Percentiles rank a stretch among this genome's conserved stretches.
These are phyloP conservation scores for Aspergillus mulundensis DNA, from an alignment of 495 filamentous ascomycete genomes.

Conservation along the genomic window DNA sequence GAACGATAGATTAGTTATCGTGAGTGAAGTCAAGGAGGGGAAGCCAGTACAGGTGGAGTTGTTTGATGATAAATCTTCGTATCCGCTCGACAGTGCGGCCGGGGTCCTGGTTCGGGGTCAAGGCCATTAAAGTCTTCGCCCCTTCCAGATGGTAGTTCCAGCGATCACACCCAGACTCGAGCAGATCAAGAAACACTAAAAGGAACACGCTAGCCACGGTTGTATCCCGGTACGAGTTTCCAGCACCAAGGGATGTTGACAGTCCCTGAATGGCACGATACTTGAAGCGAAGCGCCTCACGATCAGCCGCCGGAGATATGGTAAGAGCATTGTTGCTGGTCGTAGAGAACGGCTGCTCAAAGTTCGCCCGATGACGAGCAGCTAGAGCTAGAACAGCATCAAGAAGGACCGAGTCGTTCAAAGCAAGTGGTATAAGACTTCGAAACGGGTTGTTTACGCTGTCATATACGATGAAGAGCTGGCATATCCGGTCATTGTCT, in stretches of 20 bases:
- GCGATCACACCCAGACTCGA: slow-evolving; percentile 47
- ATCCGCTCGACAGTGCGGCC: slow-evolving; percentile 22
- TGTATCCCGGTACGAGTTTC: slow-evolving; percentile 23
- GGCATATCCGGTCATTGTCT: slow-evolving; percentile 49
- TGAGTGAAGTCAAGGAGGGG: neutral
- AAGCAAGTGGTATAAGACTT: slow-evolving; percentile 42
- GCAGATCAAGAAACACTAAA: slow-evolving; percentile 51
- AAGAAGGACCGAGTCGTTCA: slow-evolving; percentile 39
- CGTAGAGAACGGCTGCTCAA: slow-evolving; percentile 17
- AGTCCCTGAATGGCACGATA: slow-evolving; percentile 45
- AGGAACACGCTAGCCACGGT: slow-evolving; percentile 48
- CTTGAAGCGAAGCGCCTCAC: slow-evolving; percentile 48
- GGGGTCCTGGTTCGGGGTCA: slow-evolving; percentile 6
- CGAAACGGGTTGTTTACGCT: slow-evolving; percentile 51
- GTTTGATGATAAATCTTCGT: slow-evolving; percentile 20
- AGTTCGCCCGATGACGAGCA: slow-evolving; percentile 48
- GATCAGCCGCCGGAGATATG: slow-evolving; percentile 12
- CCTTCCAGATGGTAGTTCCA: slow-evolving; percentile 52
- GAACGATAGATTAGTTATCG: slow-evolving; percentile 1
- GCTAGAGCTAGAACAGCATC: slow-evolving; percentile 48
- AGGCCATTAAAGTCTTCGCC: slow-evolving; percentile 38
- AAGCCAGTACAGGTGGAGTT: slow-evolving; percentile 18
- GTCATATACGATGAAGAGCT: slow-evolving; percentile 50
- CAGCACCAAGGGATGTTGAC: slow-evolving; percentile 21
- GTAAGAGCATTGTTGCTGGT: neutral